Conservation (phyloP, 2,329 filamentous ascomycete species). For the Lecanosticta acicola region DNA sequence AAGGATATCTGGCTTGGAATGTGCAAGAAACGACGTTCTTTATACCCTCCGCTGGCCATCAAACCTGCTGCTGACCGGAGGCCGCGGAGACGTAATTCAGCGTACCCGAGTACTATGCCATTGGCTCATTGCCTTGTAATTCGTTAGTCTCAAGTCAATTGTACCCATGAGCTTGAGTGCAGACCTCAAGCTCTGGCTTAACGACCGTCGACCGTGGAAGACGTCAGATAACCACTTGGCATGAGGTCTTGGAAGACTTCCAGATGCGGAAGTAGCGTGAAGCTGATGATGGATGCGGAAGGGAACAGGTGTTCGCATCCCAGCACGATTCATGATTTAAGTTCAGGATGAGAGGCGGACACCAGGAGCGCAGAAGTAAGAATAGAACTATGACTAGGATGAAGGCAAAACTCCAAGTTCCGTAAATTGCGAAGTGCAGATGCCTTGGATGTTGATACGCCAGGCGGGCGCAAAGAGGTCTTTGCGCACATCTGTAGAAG, state of each 20-base stretch:
- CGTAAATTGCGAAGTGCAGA: neutral
- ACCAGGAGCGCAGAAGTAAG: neutral
- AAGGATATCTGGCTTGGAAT: too few species aligned
- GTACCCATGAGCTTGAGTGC: too few species aligned
- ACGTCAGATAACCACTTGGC: neutral
- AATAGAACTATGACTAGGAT: neutral
- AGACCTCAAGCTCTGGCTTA: neutral
- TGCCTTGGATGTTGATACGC: neutral
- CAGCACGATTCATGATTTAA: neutral
- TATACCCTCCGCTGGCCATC: neutral
- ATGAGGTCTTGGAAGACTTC: neutral
- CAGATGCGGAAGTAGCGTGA: neutral
- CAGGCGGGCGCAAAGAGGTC: neutral
- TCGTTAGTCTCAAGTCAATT: neutral
- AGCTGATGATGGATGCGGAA: neutral
- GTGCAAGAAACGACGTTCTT: neutral
- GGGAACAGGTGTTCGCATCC: neutral
- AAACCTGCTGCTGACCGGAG: neutral
- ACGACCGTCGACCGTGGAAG: neutral
- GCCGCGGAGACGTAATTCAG: neutral
- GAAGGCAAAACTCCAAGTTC: too few species aligned
- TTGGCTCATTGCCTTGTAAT: neutral
- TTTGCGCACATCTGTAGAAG: neutral
- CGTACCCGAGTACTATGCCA: neutral
- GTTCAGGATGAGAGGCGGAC: neutral